These are phyloP conservation scores for Tuber aestivum DNA, from an alignment of 495 filamentous ascomycete genomes.

Conservation along the genomic window DNA sequence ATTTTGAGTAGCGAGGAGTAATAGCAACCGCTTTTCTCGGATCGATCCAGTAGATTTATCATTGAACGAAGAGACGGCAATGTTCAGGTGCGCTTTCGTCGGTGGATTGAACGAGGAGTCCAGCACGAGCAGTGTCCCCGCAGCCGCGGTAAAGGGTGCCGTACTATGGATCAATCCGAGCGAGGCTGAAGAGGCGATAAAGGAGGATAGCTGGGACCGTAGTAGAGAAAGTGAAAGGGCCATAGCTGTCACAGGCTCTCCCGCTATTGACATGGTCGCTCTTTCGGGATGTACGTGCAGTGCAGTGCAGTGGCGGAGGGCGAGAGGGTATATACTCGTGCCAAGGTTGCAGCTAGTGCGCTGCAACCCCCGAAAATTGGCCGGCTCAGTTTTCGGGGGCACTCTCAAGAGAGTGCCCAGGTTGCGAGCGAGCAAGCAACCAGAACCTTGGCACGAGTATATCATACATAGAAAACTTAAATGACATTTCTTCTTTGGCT, in stretches of 20 bases:
- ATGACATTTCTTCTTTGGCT: too few species aligned
- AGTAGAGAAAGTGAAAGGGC: constrained; percentile 13
- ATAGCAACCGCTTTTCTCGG: constrained; percentile 53
- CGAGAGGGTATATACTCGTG: too few species aligned
- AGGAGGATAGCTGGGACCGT: constrained; percentile 17
- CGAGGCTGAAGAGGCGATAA: constrained; percentile 13
- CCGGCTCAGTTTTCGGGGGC: too few species aligned
- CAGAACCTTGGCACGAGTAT: too few species aligned
- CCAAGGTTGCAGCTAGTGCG: too few species aligned
- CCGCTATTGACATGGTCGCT: neutral
- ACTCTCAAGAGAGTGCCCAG: too few species aligned
- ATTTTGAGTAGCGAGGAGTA: constrained; percentile 84
- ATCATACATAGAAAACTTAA: too few species aligned
- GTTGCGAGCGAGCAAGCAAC: too few species aligned
- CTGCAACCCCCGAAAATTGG: too few species aligned
- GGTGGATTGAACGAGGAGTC: constrained; percentile 97
- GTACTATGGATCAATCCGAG: constrained; percentile 17
- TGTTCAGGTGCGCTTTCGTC: constrained; percentile 70
- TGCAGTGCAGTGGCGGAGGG: too few species aligned
- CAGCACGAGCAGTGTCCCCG: constrained; percentile 63
- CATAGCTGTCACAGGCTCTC: constrained; percentile 12
- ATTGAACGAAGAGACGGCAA: constrained; percentile 58
- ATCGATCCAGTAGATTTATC: constrained; percentile 10
- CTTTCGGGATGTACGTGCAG: too few species aligned
- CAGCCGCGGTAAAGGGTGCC: neutral